Conservation (phyloP, 1,139 yeast genomes). For the Yamadazyma buinensis region DNA sequence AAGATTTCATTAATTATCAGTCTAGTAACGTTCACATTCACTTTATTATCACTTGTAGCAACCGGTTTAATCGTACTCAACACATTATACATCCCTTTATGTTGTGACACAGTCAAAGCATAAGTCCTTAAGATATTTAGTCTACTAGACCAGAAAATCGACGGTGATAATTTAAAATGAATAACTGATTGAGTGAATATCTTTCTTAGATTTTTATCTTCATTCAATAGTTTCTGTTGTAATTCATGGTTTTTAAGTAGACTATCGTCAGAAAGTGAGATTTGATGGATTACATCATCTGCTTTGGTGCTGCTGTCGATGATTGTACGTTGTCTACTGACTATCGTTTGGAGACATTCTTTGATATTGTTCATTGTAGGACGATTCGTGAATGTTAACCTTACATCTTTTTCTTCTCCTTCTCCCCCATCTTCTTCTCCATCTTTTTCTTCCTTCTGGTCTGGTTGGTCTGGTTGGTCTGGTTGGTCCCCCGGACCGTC, state of each 20-base stretch:
- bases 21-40: constrained; percentile 85
- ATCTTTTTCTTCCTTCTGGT: too few species aligned
- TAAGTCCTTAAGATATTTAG: constrained; percentile 76
- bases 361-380: constrained; percentile 75
- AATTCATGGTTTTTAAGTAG: constrained; percentile 67
- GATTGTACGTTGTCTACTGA: constrained; percentile 61
- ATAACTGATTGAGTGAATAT: constrained; percentile 89
- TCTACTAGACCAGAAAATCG: constrained; percentile 86
- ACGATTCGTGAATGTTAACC: constrained; percentile 65
- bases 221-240: constrained; percentile 73
- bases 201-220: constrained; percentile 65
- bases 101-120: constrained; percentile 81
- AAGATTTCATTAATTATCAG: constrained; percentile 89
- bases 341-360: constrained; percentile 64
- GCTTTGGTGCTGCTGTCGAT: constrained; percentile 21
- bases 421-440: constrained; percentile 14
- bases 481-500: too few species aligned
- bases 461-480: too few species aligned
- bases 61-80: constrained; percentile 90
- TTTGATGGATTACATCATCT: constrained; percentile 9
- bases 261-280: constrained; percentile 32
- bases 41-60: constrained; percentile 85
- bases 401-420: constrained; percentile 39
- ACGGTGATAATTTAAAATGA: constrained; percentile 68
- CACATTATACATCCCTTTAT: constrained; percentile 91